These are phyloP conservation scores for Sisymbrium altissimum DNA, from an alignment of 345 rosid species.

Conservation along the genomic window DNA sequence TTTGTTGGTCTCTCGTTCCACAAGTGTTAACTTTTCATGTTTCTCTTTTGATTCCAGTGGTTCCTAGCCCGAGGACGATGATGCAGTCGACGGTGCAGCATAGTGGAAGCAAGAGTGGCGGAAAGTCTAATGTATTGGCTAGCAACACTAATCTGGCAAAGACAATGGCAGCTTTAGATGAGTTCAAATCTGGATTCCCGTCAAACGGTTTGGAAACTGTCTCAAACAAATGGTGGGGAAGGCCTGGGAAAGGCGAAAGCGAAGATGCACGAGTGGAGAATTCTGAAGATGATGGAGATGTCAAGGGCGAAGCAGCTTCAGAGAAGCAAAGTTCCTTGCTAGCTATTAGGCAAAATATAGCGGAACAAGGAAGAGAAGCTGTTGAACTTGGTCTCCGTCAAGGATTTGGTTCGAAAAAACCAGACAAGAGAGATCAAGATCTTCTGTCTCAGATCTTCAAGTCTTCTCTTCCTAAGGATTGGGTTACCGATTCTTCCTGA, in stretches of 20 bases:
- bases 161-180: conserved; percentile 45
- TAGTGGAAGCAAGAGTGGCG: conserved; percentile 23
- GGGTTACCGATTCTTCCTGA: conserved; percentile 30
- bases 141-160: conserved; percentile 34
- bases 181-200: conserved; percentile 73
- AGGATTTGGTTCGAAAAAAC: conserved; percentile 36
- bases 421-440: conserved; percentile 39
- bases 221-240: conserved; percentile 73
- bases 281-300: conserved; percentile 31
- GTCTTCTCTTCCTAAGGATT: conserved; percentile 49
- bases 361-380: conserved; percentile 49
- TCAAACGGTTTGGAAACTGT: conserved; percentile 49
- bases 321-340: conserved; percentile 38
- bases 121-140: conserved; percentile 17
- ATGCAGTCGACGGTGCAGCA: conserved; percentile 20
- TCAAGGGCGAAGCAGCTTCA: conserved; percentile 11
- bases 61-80: not conserved
- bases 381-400: conserved; percentile 41
- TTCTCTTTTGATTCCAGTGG: conserved; percentile 1
- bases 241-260: conserved; percentile 26
- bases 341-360: conserved; percentile 45
- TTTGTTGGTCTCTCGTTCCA: not conserved
- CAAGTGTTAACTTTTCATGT: not conserved
- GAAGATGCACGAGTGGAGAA: conserved; percentile 18
- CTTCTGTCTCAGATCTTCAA: conserved; percentile 47